A percentile compares a stretch with the other conserved stretches of the same genome.
Conservation (phyloP, 176 grass and related monocot genomes). For the Triticum monococcum region DNA sequence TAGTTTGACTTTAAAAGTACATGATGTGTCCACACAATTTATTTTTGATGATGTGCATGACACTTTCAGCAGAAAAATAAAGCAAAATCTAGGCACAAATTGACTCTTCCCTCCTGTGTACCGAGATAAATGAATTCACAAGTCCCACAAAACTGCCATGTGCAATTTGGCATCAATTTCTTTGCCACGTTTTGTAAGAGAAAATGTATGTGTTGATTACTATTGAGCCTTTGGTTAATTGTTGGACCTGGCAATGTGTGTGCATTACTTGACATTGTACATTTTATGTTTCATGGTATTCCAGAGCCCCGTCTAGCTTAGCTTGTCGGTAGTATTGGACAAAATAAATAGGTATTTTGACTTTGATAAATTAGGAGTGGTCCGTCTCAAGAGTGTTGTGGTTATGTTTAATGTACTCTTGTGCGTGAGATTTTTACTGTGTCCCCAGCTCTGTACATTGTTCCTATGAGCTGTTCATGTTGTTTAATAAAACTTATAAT, state of each 20-base stretch:
- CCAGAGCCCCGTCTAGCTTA: conserved; percentile 74
- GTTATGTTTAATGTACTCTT: no score
- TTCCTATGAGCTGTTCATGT: no score
- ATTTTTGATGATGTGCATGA: conserved; percentile 34
- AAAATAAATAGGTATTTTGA: no score
- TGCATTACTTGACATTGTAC: background rate
- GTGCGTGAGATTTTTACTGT: no score
- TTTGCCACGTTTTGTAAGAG: conserved; percentile 70
- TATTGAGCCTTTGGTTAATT: background rate
- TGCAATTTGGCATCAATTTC: conserved; percentile 78
- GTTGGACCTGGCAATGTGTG: background rate
- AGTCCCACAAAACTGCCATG: conserved; percentile 60
- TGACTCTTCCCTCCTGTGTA: conserved; percentile 75
- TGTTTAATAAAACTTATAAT: no score
- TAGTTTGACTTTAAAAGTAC: background rate
- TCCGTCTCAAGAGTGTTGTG: no score
- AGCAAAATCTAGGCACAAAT: conserved; percentile 71
- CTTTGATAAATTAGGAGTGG: no score
- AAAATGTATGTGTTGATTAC: conserved; percentile 39
- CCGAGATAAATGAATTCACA: conserved; percentile 72
- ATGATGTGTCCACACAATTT: background rate
- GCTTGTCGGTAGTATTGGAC: conserved; percentile 17
- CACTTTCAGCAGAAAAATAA: conserved; percentile 72
- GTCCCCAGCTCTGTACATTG: no score
- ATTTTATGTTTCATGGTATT: conserved; percentile 55